A percentile compares a stretch with the other conserved stretches of the same genome.
phyloP scores from a whole-genome alignment of 305 asterid genomes.

The Fraxinus xanthoxyloides region DNA sequence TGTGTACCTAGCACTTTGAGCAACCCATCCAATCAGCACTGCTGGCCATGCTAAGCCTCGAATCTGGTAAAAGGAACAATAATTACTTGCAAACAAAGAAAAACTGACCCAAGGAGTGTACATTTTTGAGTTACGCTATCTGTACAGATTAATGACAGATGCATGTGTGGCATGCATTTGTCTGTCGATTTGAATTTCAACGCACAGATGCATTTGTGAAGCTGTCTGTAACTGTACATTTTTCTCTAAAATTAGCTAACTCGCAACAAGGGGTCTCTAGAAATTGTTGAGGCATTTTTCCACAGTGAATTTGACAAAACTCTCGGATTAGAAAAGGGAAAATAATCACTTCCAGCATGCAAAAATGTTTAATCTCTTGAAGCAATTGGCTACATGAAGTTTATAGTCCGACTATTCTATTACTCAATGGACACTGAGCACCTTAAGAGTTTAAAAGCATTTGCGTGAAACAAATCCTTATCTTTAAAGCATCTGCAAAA shows the following conservation, averaged over 20 bases:
- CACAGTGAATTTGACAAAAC: background rate
- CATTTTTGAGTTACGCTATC: no score
- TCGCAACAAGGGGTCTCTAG: background rate
- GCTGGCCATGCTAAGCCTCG: slow-evolving; percentile 99
- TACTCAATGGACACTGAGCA: background rate
- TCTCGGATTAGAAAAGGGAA: background rate
- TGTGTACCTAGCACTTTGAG: slow-evolving; percentile 93
- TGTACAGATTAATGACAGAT: no score
- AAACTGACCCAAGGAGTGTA: no score
- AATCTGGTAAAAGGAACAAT: slow-evolving; percentile 49
- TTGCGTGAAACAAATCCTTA: background rate
- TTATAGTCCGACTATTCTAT: background rate
- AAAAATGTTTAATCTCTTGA: slow-evolving; percentile 8
- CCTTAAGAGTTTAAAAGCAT: background rate
- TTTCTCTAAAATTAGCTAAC: background rate
- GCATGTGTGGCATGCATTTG: no score
- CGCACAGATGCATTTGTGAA: no score
- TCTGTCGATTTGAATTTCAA: no score
- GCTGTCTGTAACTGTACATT: no score
- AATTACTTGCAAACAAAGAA: slow-evolving; percentile 13
- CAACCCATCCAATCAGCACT: slow-evolving; percentile 93
- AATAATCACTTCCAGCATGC: background rate
- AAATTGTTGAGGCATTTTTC: slow-evolving; percentile 20
- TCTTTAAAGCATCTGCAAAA: background rate
- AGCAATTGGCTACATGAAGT: background rate